Base-by-base conservation (phyloP, 495 filamentous ascomycete species). In the Evansstolkia leycettana region DNA sequence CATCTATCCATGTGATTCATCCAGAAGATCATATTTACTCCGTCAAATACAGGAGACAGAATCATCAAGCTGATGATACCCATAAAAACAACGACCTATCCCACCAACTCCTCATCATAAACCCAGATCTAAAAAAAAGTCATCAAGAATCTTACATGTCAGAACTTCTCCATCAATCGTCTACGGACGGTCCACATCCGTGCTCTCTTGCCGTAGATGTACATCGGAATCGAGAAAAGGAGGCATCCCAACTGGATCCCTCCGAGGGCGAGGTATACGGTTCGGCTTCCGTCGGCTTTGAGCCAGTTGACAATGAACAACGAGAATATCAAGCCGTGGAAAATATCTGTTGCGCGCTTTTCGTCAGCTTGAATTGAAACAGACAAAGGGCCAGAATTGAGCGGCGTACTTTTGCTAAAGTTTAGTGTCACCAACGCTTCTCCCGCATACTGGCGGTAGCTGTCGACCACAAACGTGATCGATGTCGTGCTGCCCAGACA, bases 121-220 rank as follows among this genome's bases (percentile, higher is more conserved):
- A n/a, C n/a, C n/a, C n/a, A n/a, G n/a, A n/a, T n/a, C n/a, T n/a
- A n/a, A n/a, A n/a, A n/a, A n/a, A n/a, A n/a, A n/a, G n/a, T n/a
- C n/a, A n/a, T n/a, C n/a, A n/a, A n/a, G n/a, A n/a, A n/a, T n/a
- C n/a, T n/a, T n/a, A n/a, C n/a, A n/a, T n/a, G n/a, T 59, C 43
- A 90, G 38, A 89, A 89, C 42, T 73, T 81, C 64, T 93, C 87
- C 85, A 94, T 89, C 37, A 93, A 59, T 41, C 80, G 84, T 69
- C 72, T 83, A 31, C 86, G 65, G 17, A 86, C 84, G 0, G 90
- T 95, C 88, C 89, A 94, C 86, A 94, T 93, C n/a, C 90, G 70
- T 20, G 82, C 75, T 32, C 88, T 68, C 67, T 98, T 95, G 29
- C 90, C 90, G 43, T 78, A 95, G 20, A 98, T 84, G 52, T 94